These are phyloP conservation scores for Pterula multifida DNA, from an alignment of 1,284 basidiomycete species.

Conservation along the genomic window DNA sequence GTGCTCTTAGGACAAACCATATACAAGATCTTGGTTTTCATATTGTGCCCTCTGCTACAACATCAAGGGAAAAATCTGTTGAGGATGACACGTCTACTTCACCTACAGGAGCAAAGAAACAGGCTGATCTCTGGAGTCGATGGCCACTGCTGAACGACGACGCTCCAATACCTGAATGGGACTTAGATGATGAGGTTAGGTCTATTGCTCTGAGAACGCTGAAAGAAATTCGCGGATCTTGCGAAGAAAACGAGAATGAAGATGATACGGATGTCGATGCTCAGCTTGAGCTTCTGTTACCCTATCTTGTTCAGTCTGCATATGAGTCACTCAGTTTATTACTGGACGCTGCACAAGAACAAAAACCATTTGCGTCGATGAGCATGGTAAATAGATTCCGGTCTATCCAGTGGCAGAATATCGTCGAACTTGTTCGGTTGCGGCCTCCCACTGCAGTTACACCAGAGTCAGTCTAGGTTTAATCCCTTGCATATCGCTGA, in stretches of 20 bases:
- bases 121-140: constrained; percentile 37
- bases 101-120: constrained; percentile 10
- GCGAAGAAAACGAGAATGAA: no score
- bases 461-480: neutral
- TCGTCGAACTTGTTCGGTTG: constrained; percentile 24
- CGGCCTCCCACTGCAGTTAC: neutral
- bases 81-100: no score
- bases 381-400: constrained; percentile 40
- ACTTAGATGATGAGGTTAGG: constrained; percentile 44
- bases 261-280: constrained; percentile 1
- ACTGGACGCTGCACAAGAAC: constrained; percentile 30
- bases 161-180: constrained; percentile 46
- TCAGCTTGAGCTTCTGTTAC: constrained; percentile 7
- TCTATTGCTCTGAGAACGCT: constrained; percentile 23
- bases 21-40: constrained; percentile 43
- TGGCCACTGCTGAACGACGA: constrained; percentile 54
- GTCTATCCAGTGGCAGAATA: constrained; percentile 36
- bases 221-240: constrained; percentile 1
- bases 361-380: constrained; percentile 31
- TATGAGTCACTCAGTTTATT: constrained; percentile 30
- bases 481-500: no score
- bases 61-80: no score
- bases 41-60: constrained; percentile 17
- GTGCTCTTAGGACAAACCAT: constrained; percentile 39
- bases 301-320: constrained; percentile 20